phyloP scores from a whole-genome alignment of 495 filamentous ascomycete species.

The Xylaria longipes region DNA sequence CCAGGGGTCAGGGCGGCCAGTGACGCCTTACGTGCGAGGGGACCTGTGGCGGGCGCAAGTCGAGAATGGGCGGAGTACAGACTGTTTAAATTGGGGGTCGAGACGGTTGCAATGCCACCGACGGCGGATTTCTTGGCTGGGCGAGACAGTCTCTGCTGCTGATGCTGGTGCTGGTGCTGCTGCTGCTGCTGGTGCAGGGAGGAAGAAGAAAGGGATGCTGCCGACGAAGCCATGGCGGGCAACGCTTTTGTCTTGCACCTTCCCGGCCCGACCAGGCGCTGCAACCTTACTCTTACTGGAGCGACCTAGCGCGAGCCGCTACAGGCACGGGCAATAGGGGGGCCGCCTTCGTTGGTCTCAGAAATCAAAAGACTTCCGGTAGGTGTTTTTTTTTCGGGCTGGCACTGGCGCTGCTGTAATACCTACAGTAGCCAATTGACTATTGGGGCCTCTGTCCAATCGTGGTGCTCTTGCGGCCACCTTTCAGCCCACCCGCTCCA shows the following conservation, averaged over 20 bases:
- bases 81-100: slow-evolving; percentile 63
- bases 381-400: neutral
- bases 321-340: slow-evolving; percentile 9
- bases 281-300: neutral
- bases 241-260: neutral
- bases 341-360: slow-evolving; percentile 1
- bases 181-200: neutral
- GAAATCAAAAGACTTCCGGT: neutral
- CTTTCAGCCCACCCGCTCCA: slow-evolving; percentile 8
- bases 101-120: slow-evolving; percentile 60
- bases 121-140: slow-evolving; percentile 38
- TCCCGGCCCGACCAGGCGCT: slow-evolving; percentile 6
- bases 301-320: neutral
- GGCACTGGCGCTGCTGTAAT: slow-evolving; percentile 7
- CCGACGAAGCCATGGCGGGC: slow-evolving; percentile 41
- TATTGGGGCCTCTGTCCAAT: slow-evolving; percentile 16
- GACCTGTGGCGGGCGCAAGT: slow-evolving; percentile 50
- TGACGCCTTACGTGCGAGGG: slow-evolving; percentile 69
- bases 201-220: slow-evolving; percentile 31
- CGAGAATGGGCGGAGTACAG: slow-evolving; percentile 53
- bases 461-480: neutral
- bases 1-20: slow-evolving; percentile 67
- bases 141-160: slow-evolving; percentile 33
- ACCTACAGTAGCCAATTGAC: neutral
- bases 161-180: slow-evolving; percentile 23